Conservation (phyloP, 345 rosid genomes). For the Corchorus olitorius region DNA sequence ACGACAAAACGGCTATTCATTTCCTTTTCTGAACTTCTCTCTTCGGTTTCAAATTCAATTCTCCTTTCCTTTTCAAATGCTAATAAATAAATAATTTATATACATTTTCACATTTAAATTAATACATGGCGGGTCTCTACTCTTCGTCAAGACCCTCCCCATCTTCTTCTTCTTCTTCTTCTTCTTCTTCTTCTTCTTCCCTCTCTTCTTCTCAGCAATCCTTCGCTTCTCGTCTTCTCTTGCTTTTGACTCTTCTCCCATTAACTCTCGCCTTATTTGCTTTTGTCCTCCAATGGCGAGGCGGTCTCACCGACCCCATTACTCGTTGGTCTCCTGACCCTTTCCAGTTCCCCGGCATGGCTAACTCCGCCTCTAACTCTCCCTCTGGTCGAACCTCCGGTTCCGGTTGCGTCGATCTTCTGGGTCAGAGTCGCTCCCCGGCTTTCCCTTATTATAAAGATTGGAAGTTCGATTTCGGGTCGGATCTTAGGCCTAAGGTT, state of each 20-base stretch:
- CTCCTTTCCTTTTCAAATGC: not conserved
- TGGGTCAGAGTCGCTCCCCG: conserved; percentile 54
- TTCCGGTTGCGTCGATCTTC: conserved; percentile 58
- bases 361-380: conserved; percentile 17
- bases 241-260: conserved; percentile 57
- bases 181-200: conserved; percentile 19
- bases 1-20: conserved; percentile 32
- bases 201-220: conserved; percentile 24
- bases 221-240: conserved; percentile 42
- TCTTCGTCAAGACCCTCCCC: conserved; percentile 29
- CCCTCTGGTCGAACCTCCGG: conserved; percentile 27
- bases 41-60: conserved; percentile 6
- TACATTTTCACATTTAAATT: not conserved
- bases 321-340: conserved; percentile 48
- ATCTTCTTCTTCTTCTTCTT: conserved; percentile 25
- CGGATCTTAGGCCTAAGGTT: conserved; percentile 87
- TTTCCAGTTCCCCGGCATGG: conserved; percentile 72
- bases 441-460: conserved; percentile 72
- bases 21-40: conserved; percentile 5
- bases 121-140: conserved; percentile 44
- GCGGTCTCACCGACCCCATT: conserved; percentile 50
- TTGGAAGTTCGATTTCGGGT: conserved; percentile 60
- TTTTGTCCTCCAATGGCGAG: conserved; percentile 70
- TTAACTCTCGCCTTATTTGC: conserved; percentile 62
- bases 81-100: not conserved